Evolutionary conservation across 108 stramenopile species (phyloP).

Genomic region (Pseudonitzschia delicatissima): DNA sequence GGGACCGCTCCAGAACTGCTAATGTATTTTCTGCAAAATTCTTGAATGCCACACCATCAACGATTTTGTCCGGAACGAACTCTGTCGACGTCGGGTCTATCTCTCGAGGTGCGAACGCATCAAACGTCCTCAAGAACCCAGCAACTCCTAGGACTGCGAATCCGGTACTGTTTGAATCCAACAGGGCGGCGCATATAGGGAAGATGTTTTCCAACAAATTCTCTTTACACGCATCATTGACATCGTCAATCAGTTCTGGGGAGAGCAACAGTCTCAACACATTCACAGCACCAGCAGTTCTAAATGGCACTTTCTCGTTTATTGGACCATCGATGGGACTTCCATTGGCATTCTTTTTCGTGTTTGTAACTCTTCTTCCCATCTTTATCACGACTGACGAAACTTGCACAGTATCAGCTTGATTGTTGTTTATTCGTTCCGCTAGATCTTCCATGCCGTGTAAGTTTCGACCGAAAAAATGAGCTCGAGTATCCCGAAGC

Average conservation of each 20-base stretch:
- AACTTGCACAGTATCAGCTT: not conserved
- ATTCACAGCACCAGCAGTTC: slow-evolving; percentile 6
- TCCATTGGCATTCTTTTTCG: not conserved
- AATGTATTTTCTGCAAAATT: not conserved
- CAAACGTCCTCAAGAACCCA: not conserved
- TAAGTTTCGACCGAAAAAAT: slow-evolving; percentile 17
- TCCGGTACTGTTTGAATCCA: not conserved
- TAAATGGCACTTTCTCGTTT: not conserved
- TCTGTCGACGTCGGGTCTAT: not conserved
- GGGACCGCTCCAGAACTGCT: not conserved
- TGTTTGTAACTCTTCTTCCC: slow-evolving; percentile 2
- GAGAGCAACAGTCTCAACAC: not conserved
- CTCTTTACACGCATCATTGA: not conserved
- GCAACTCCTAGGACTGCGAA: not conserved
- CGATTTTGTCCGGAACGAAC: not conserved
- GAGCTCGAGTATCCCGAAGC: slow-evolving; percentile 2
- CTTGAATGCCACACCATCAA: not conserved
- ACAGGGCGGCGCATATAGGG: slow-evolving; percentile 7
- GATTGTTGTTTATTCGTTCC: no score
- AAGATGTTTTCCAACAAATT: not conserved
- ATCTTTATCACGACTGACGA: not conserved
- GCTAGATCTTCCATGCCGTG: not conserved
- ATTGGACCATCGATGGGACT: not conserved
- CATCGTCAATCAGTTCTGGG: not conserved
- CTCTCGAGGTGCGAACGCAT: not conserved